Base-by-base conservation (phyloP, 2,329 filamentous ascomycete species). In the Diaporthe sp. region DNA sequence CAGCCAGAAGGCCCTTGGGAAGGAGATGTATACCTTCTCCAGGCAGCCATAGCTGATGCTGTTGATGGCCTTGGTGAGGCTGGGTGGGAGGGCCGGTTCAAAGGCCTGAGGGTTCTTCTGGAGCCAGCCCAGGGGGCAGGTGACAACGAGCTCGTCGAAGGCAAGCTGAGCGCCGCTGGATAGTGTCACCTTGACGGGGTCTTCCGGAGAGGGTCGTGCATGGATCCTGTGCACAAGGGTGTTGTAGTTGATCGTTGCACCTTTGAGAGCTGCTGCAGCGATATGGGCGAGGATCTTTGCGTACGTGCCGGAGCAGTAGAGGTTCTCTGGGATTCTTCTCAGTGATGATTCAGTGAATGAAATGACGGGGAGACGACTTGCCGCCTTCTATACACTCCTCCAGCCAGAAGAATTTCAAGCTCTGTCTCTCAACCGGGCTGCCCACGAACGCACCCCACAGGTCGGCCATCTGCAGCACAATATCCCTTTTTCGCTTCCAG, bases 371-470 rank as follows among this genome's bases (percentile, higher is more conserved):
- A 15, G 3, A 44, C 22, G 53, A 79, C 86, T 79, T 81, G 90
- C 90, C 89, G 61, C 93, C 93, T 80, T 95, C 93, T 71, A 95
- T 92, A 78, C 92, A 94, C 82, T 95, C 93, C 81, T 95, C 94
- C 7, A 95, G 81, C 92, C 93, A 95, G 81, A 95, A 94, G 84
- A 91, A 95, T 84, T 92, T 94, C 44, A 95, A 85, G 79, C 92
- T 94, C 81, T 95, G 94, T 37, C 81, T 88, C 71, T 87, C 84
- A 12, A 94, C 86, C 0, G 91, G 88, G 75, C 89, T 92, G 19
- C 94, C 94, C 8, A 95, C 88, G 80, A 94, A 95, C 0, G 90
- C 89, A 2, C 93, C 93, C 92, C 93, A 95, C 79, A 91, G 87
- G 78, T 93, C 89, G 4, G 90, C 89, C 80, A 90, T 83, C 76